phyloP scores from a whole-genome alignment of 2,329 filamentous ascomycete genomes.

The Cercospora citrullina region DNA sequence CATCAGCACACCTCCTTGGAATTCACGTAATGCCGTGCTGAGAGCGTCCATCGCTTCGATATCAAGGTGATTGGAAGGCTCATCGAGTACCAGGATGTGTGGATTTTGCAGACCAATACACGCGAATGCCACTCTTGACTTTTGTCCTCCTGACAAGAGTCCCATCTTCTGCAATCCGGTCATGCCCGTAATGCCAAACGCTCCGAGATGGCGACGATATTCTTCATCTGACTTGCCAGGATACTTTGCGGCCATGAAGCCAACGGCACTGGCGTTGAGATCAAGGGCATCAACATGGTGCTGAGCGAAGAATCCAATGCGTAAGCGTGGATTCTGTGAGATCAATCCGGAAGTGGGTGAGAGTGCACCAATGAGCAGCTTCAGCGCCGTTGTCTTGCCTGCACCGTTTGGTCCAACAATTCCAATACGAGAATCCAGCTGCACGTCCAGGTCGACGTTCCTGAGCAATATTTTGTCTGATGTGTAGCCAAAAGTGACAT shows the following conservation, averaged over 20 bases:
- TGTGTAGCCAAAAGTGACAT: slow-evolving; percentile 85
- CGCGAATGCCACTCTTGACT: slow-evolving; percentile 97
- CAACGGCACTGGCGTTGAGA: slow-evolving; percentile 82
- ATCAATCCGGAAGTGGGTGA: slow-evolving; percentile 76
- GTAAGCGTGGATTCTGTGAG: slow-evolving; percentile 81
- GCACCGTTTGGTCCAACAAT: slow-evolving; percentile 99
- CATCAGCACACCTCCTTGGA: slow-evolving; percentile 95
- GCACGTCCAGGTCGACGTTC: slow-evolving; percentile 92
- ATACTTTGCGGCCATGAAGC: slow-evolving; percentile 92
- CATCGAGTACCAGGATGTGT: slow-evolving; percentile 95
- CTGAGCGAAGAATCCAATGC: slow-evolving; percentile 96
- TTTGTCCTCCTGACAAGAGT: slow-evolving; percentile 92
- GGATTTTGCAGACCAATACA: slow-evolving; percentile 90
- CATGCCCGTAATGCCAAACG: slow-evolving; percentile 82
- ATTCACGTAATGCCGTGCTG: slow-evolving; percentile 76
- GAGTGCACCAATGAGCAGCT: slow-evolving; percentile 89
- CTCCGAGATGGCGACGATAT: slow-evolving; percentile 90
- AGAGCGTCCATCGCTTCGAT: slow-evolving; percentile 98
- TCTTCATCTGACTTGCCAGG: slow-evolving; percentile 93
- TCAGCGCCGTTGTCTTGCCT: slow-evolving; percentile 97
- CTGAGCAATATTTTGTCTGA: slow-evolving; percentile 75
- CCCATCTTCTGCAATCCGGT: slow-evolving; percentile 96
- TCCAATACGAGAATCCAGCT: slow-evolving; percentile 95
- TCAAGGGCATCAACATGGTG: slow-evolving; percentile 97
- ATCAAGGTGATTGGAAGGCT: slow-evolving; percentile 97